These are phyloP conservation scores for Penicillium antarcticum DNA, from an alignment of 495 filamentous ascomycete species.

Conservation along the genomic window DNA sequence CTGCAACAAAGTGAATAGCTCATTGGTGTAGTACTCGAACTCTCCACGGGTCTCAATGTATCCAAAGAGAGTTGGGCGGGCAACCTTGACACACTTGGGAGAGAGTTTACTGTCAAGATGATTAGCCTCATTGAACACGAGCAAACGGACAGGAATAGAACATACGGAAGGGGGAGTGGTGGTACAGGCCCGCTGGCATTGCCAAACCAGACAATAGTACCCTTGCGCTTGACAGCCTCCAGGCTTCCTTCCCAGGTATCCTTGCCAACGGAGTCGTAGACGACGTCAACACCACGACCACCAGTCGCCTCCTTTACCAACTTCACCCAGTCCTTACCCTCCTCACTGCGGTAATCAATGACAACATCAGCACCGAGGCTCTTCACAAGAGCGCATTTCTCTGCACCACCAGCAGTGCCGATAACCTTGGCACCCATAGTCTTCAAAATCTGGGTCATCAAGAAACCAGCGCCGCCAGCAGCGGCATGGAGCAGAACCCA, in stretches of 20 bases:
- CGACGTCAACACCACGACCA: constrained; percentile 68
- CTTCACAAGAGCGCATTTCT: constrained; percentile 70
- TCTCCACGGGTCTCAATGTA: constrained; percentile 79
- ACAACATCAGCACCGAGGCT: constrained; percentile 66
- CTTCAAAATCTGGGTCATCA: constrained; percentile 72
- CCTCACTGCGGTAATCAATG: constrained; percentile 68
- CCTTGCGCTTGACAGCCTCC: constrained; percentile 75
- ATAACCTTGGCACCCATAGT: constrained; percentile 76
- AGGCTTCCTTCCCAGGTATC: constrained; percentile 82
- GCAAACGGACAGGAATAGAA: neutral
- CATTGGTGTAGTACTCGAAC: constrained; percentile 63
- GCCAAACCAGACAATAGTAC: constrained; percentile 80
- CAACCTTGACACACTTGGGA: constrained; percentile 76
- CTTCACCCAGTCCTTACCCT: constrained; percentile 60
- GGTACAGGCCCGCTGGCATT: constrained; percentile 83
- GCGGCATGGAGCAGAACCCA: constrained; percentile 90
- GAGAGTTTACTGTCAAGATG: constrained; percentile 43
- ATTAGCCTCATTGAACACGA: neutral
- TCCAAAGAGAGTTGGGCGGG: constrained; percentile 68
- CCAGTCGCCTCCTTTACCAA: constrained; percentile 67
- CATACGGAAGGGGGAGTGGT: constrained; percentile 64
- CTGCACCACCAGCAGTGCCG: constrained; percentile 71
- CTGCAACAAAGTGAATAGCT: constrained; percentile 70
- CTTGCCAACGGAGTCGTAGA: constrained; percentile 90
- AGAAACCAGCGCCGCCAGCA: constrained; percentile 80